These are phyloP conservation scores for Diatrype stigma DNA, from an alignment of 2,329 filamentous ascomycete genomes.

Conservation along the genomic window DNA sequence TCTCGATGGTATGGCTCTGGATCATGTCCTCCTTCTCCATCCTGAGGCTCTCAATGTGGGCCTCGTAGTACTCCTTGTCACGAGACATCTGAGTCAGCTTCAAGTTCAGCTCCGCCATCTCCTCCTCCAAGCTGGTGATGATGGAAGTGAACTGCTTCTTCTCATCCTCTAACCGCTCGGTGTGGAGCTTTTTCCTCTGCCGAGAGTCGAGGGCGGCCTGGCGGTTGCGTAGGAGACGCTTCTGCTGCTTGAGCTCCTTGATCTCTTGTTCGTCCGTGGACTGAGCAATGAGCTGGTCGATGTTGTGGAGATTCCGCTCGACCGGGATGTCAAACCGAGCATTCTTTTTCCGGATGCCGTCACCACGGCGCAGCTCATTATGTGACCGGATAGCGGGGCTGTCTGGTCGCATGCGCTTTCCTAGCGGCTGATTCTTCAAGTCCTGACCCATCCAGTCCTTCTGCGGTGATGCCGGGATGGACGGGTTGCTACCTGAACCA, in stretches of 20 bases:
- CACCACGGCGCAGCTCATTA: conserved; percentile 72
- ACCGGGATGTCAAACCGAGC: conserved; percentile 94
- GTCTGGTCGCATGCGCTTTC: conserved; percentile 60
- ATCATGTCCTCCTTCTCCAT: conserved; percentile 92
- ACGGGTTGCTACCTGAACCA: conserved; percentile 40
- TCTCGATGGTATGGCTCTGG: conserved; percentile 82
- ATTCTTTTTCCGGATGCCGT: conserved; percentile 98
- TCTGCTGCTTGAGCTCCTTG: conserved; percentile 98
- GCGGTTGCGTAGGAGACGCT: conserved; percentile 87
- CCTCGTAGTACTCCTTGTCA: conserved; percentile 69
- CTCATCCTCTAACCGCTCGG: conserved; percentile 92
- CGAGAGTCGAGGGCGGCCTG: conserved; percentile 96
- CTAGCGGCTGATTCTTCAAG: conserved; percentile 45
- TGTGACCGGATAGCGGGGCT: conserved; percentile 69
- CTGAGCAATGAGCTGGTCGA: conserved; percentile 85
- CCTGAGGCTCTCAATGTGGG: conserved; percentile 71
- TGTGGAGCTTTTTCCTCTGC: conserved; percentile 97
- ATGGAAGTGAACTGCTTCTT: conserved; percentile 84
- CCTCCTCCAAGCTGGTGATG: conserved; percentile 75
- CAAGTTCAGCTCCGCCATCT: conserved; percentile 63
- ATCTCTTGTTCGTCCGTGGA: conserved; percentile 88
- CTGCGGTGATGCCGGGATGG: conserved; percentile 52
- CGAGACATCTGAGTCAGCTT: conserved; percentile 67
- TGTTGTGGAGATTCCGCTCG: conserved; percentile 89
- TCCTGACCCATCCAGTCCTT: conserved; percentile 54